A percentile compares a stretch with the other conserved stretches of the same genome.
Evolutionary conservation across 129 eudicot genomes (phyloP).

Genomic region (Kitagawia praeruptora): DNA sequence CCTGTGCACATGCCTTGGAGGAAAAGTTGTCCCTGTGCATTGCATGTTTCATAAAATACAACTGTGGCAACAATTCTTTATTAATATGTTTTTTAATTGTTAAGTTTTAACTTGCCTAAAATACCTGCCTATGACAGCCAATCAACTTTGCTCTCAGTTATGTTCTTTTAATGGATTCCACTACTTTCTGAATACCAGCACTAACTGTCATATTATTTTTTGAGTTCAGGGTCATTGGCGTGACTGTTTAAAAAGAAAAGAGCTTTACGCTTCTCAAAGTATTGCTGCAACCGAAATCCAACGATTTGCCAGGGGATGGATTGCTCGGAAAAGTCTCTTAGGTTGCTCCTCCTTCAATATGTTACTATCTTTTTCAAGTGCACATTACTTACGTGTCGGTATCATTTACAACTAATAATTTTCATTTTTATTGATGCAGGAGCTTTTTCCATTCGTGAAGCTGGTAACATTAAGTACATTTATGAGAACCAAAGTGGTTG

Average conservation of each 20-base stretch:
- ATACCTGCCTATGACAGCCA: background rate
- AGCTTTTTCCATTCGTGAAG: constrained; percentile 21
- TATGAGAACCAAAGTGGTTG: constrained; percentile 6
- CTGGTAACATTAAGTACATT: constrained; percentile 8
- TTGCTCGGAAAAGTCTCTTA: constrained; percentile 41
- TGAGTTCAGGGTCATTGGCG: constrained; percentile 49
- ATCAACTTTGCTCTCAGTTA: background rate
- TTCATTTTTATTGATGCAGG: constrained; percentile 21
- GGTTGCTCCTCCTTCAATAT: constrained; percentile 25
- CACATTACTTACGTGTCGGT: background rate
- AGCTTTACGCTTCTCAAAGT: constrained; percentile 21
- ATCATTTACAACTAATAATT: constrained; percentile 4
- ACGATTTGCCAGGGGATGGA: constrained; percentile 41
- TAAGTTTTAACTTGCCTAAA: background rate
- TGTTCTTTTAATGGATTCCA: background rate
- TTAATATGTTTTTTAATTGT: background rate
- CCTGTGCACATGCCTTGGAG: background rate
- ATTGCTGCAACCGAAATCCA: constrained; percentile 58
- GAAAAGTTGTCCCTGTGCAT: background rate
- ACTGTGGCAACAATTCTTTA: background rate
- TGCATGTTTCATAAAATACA: background rate
- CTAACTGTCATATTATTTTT: background rate
- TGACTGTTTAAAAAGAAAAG: constrained; percentile 45
- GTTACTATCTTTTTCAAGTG: background rate
- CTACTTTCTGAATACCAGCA: background rate